Conservation (phyloP, 1,139 yeast species). For the Pichiaceae sp. region DNA sequence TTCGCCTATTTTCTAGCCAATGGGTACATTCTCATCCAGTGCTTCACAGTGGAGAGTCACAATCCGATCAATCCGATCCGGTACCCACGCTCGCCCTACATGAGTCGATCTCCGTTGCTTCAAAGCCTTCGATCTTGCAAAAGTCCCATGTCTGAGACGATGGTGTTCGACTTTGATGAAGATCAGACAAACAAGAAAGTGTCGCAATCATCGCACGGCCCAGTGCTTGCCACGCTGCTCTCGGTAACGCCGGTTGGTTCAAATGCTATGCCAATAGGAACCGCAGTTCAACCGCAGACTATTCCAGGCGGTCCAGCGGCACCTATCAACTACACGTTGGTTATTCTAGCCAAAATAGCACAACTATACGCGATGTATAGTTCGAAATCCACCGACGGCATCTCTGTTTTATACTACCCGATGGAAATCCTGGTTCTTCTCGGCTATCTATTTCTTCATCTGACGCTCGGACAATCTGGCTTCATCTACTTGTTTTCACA, state of each 20-base stretch:
- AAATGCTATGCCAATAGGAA: conserved; percentile 9
- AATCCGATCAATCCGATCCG: background rate
- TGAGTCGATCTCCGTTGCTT: background rate
- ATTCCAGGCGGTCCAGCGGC: background rate
- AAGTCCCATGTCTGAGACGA: conserved; percentile 2
- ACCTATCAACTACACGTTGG: background rate
- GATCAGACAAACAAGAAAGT: background rate
- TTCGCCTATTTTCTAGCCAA: conserved; percentile 1
- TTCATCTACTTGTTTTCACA: background rate
- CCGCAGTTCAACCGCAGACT: background rate
- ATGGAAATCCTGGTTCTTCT: background rate
- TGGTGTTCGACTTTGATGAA: conserved; percentile 2
- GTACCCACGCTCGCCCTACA: background rate
- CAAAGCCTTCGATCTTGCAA: background rate
- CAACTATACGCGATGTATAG: background rate
- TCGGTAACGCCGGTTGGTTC: conserved; percentile 18
- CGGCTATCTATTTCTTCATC: background rate
- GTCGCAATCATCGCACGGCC: conserved; percentile 8
- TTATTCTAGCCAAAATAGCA: background rate
- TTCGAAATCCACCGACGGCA: background rate
- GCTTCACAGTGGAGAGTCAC: background rate
- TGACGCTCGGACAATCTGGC: background rate
- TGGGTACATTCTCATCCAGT: background rate
- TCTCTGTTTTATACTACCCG: background rate
- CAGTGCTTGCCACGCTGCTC: conserved; percentile 17